These are phyloP conservation scores for Alternaria gansuensis DNA, from an alignment of 2,329 filamentous ascomycete species.

Conservation along the genomic window DNA sequence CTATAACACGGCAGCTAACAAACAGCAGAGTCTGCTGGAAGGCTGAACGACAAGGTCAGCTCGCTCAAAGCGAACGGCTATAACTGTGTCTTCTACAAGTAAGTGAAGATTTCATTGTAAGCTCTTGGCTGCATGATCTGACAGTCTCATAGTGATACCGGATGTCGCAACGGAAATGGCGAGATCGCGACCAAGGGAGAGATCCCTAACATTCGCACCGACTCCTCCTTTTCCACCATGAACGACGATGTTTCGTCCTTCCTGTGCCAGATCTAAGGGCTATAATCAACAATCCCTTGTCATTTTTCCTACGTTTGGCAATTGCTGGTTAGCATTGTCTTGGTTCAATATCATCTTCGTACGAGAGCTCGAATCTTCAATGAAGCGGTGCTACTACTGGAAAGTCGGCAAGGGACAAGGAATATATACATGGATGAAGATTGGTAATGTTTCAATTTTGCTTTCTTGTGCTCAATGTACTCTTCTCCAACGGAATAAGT, in stretches of 20 bases:
- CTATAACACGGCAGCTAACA: background rate
- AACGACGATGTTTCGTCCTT: background rate
- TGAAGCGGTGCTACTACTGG: background rate
- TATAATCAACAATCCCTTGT: background rate
- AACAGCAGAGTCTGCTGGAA: background rate
- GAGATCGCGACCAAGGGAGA: background rate
- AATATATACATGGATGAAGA: background rate
- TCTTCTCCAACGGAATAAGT: too few relatives aligned
- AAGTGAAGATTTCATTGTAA: background rate
- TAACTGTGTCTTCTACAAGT: constrained; percentile 1
- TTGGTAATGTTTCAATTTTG: background rate
- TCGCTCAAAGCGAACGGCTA: constrained; percentile 1
- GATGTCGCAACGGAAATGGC: background rate
- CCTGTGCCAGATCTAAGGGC: background rate
- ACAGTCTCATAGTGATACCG: background rate
- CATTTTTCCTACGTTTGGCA: background rate
- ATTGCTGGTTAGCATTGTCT: background rate
- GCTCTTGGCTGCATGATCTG: background rate
- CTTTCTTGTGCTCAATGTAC: background rate
- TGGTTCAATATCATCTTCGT: background rate
- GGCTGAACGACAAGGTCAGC: constrained; percentile 3
- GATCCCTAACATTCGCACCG: background rate
- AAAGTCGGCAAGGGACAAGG: background rate
- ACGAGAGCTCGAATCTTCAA: background rate
- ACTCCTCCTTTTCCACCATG: background rate